Base-by-base conservation (phyloP, 441 rosid species). In the Aquilaria agallochum region DNA sequence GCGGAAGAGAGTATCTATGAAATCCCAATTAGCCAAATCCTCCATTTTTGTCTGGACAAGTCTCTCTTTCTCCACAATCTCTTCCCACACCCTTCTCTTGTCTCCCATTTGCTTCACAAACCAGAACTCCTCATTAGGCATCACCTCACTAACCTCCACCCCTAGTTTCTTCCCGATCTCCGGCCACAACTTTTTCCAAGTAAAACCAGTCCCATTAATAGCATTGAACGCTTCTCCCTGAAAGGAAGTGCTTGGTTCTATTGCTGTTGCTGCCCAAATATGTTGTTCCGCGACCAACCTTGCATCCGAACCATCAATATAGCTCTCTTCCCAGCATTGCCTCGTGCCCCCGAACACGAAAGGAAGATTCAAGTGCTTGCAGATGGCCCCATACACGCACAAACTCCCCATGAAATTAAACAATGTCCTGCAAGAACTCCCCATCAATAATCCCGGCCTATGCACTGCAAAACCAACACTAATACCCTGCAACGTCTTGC, bases 131-230 rank as follows among this genome's bases (percentile, higher is more conserved):
- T 80, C 67, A 31, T 14, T 48, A 42, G 82, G 78, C 95, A 81
- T 78, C 1, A 55, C 66, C 49, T 80, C 55, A 31, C 30, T 48
- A 59, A 82, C 82, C 70, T 66, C 50, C 5, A 80, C 74, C 0
- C 86, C 89, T 30, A 93, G 71, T 64, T 88, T 90, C 58, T 76
- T 69, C 34, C 78, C 97, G 0, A 93, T 62, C 0, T 70, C 64
- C 0, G 87, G 83, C 98, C 98, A 88, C 12, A 88, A 77, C 81
- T 88, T 90, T 76, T 81, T 85, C 97, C 97, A 93, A 11, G 83
- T 83, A 56, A 93, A 93, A 66, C 82, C 67, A 11, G 74, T 55
- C 0, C 98, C 97, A 42, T 90, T 90, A 44, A 87, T 73, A 1
- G 95, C 74, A 55, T 90, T 93, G 50, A 86, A 84, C 1, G 95